Percentiles rank a stretch among this genome's conserved stretches.
These are phyloP conservation scores for Trypanosoma melophagium DNA, from an alignment of 208 protist species.

Conservation along the genomic window DNA sequence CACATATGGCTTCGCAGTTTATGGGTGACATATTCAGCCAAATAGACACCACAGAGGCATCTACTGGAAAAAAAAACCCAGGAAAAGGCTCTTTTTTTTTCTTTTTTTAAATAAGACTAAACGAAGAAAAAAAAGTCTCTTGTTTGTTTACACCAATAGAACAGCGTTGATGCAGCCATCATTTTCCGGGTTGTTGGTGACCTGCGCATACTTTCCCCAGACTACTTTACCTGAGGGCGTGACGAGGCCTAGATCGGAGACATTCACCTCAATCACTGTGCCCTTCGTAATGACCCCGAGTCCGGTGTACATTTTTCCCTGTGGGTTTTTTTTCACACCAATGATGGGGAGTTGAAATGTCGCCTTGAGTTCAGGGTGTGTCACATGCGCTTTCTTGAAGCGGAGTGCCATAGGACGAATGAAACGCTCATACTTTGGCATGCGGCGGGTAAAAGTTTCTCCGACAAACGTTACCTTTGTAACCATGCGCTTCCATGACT, in stretches of 20 bases:
- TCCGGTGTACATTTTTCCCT: constrained; percentile 98
- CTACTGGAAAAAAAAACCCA: constrained; percentile 3
- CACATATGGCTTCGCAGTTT: too few relatives aligned
- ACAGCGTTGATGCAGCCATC: constrained; percentile 99
- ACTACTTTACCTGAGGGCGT: constrained; percentile 99
- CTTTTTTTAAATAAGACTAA: constrained; percentile 12
- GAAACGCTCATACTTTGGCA: constrained; percentile 99
- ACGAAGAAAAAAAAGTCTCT: constrained; percentile 11
- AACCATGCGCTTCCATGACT: constrained; percentile 99
- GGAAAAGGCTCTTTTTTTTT: constrained; percentile 4
- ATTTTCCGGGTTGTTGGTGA: constrained; percentile 99
- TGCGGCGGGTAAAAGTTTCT: constrained; percentile 99
- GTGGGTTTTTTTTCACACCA: constrained; percentile 99
- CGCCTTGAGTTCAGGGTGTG: constrained; percentile 99
- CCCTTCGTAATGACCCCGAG: constrained; percentile 99
- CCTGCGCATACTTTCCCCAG: constrained; percentile 99
- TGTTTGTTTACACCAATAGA: constrained; percentile 95
- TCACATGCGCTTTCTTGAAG: constrained; percentile 99
- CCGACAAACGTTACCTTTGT: constrained; percentile 99
- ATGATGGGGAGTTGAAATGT: constrained; percentile 99
- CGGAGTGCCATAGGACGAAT: constrained; percentile 99
- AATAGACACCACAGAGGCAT: too few relatives aligned
- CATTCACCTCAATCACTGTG: constrained; percentile 99
- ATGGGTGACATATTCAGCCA: too few relatives aligned
- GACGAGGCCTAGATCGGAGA: constrained; percentile 99